phyloP scores from a whole-genome alignment of 2,329 filamentous ascomycete species.

The Fusarium sp. region DNA sequence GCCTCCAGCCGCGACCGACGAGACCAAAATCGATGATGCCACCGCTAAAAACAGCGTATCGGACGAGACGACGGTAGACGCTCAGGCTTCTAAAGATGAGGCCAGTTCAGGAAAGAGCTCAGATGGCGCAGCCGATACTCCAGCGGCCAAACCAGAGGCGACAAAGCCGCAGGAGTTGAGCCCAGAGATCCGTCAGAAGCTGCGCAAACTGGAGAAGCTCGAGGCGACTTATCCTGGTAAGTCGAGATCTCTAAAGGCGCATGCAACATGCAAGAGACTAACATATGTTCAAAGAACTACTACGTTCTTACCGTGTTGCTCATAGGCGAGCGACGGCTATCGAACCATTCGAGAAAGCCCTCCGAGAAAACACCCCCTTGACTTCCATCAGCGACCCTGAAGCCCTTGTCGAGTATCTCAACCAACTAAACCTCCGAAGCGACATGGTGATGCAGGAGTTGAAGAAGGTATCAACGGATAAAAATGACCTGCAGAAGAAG shows the following conservation, averaged over 20 bases:
- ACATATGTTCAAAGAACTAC: slow-evolving; percentile 66
- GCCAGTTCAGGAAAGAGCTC: slow-evolving; percentile 35
- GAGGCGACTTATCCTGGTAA: slow-evolving; percentile 87
- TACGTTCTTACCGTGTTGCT: slow-evolving; percentile 91
- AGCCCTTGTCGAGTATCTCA: slow-evolving; percentile 88
- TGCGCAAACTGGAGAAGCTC: slow-evolving; percentile 89
- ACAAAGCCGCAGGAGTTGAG: slow-evolving; percentile 66
- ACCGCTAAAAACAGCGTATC: slow-evolving; percentile 25
- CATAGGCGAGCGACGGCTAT: slow-evolving; percentile 88
- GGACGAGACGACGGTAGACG: slow-evolving; percentile 30
- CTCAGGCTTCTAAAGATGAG: slow-evolving; percentile 21
- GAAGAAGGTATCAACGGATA: slow-evolving; percentile 85
- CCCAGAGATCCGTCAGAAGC: slow-evolving; percentile 77
- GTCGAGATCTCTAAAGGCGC: background rate
- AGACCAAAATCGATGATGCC: slow-evolving; percentile 42
- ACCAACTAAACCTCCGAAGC: slow-evolving; percentile 83
- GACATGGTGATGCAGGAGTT: slow-evolving; percentile 96
- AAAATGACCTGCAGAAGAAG: slow-evolving; percentile 82
- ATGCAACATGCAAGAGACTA: background rate
- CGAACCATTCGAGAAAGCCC: slow-evolving; percentile 90
- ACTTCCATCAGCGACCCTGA: slow-evolving; percentile 88
- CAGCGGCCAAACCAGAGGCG: slow-evolving; percentile 26
- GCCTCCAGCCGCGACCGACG: slow-evolving; percentile 52
- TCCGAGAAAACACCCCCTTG: slow-evolving; percentile 92
- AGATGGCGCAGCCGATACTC: slow-evolving; percentile 25